Evolutionary conservation across 306 rosid genomes (phyloP).

Genomic region (Carpinus viminea): DNA sequence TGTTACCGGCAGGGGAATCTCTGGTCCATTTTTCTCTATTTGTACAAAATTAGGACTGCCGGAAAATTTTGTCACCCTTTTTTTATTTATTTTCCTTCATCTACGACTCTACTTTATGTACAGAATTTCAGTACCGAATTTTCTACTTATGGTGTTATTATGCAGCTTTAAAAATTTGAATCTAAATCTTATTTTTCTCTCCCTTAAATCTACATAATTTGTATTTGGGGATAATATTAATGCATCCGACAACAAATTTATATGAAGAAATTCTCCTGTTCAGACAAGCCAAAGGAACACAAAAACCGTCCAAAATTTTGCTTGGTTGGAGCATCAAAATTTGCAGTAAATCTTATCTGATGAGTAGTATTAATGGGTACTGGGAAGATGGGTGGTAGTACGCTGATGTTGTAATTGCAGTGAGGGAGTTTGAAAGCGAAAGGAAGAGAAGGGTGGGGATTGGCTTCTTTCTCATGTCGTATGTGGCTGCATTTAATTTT

Average conservation of each 20-base stretch:
- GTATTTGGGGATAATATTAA: not conserved
- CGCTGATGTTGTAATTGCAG: not conserved
- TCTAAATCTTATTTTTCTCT: not conserved
- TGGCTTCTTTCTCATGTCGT: conserved; percentile 36
- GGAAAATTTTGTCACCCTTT: conserved; percentile 76
- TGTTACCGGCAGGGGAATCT: conserved; percentile 45
- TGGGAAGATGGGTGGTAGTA: conserved; percentile 7
- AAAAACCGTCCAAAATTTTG: no score
- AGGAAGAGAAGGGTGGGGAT: not conserved
- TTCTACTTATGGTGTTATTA: conserved; percentile 22
- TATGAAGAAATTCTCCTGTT: no score
- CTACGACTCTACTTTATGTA: conserved; percentile 50
- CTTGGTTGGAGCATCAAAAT: no score
- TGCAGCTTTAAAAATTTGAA: not conserved
- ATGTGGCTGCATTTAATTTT: conserved; percentile 24
- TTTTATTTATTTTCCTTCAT: conserved; percentile 13
- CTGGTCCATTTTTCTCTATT: conserved; percentile 31
- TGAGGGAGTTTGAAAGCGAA: conserved; percentile 12
- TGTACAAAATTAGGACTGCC: conserved; percentile 64
- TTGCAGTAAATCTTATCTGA: no score
- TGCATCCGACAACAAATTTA: no score
- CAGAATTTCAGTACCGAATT: conserved; percentile 52
- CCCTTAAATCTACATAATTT: no score
- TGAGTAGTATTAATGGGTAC: no score
- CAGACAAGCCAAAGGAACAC: no score